Base-by-base conservation (phyloP, 306 rosid species). In the Cucurbita maxima region DNA sequence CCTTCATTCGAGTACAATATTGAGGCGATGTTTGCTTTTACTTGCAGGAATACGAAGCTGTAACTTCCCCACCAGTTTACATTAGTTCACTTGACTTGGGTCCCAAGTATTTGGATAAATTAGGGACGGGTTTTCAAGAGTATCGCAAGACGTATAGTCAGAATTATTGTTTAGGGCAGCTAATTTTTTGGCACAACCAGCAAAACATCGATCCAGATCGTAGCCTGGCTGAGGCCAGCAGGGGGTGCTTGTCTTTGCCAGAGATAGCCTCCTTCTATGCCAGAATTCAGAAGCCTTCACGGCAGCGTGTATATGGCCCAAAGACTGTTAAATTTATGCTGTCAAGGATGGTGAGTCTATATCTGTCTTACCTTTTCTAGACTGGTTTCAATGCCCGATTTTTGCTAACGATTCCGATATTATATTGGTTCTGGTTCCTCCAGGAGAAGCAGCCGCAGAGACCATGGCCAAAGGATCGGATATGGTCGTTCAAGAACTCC, bases 81-180 rank as follows among this genome's bases (percentile, higher is more conserved):
- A 95, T 95, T 76, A 95, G 99, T 86, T 95, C 99, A 50, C 97
- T 91, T 76, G 99, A 95, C 88, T 82, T 95, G 84, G 99, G 99
- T 56, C 97, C 99, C 76, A 95, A 95, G 86, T 91, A 64, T 74
- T 51, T 86, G 58, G 89, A 88, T 75, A 91, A 88, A 82, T 56
- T 84, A 82, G 99, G 97, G 82, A 75, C 87, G 66, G 96, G 86
- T 76, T 76, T 88, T 77, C 96, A 83, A 79, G 96, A 95, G 87
- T 95, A 89, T 75, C 72, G 88, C 58, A 95, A 95, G 85, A 88
- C 86, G 1, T 95, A 95, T 53, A 91, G 97, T 75, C 92, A 84
- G 82, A 91, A 89, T 78, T 95, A 95, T 83, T 95, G 99, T 83
- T 84, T 95, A 78, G 96, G 97, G 73, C 99, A 95, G 90, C 90